These are phyloP conservation scores for Penicilliopsis zonata DNA, from an alignment of 495 filamentous ascomycete species.

Conservation along the genomic window DNA sequence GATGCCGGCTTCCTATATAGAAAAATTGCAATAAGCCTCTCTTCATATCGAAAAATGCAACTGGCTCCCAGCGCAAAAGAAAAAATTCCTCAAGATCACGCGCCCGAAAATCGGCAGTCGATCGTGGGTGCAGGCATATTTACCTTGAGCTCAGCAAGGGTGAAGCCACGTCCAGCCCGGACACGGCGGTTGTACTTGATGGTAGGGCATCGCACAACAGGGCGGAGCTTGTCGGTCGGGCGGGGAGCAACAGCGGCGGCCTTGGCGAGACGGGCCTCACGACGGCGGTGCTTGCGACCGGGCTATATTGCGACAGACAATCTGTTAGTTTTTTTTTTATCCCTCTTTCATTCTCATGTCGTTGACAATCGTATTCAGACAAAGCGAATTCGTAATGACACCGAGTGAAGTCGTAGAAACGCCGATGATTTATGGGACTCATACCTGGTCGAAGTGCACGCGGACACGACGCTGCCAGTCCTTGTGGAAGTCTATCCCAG, in stretches of 20 bases:
- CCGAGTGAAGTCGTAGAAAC: not conserved
- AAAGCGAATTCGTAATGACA: too few relatives aligned
- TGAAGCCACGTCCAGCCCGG: conserved; percentile 92
- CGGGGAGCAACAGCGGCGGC: conserved; percentile 88
- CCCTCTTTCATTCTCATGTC: too few relatives aligned
- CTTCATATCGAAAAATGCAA: not conserved
- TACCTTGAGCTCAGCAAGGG: conserved; percentile 95
- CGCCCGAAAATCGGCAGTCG: not conserved
- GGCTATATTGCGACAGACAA: conserved; percentile 45
- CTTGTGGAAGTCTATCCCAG: conserved; percentile 87
- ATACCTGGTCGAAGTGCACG: conserved; percentile 98
- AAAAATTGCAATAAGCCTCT: conserved; percentile 8
- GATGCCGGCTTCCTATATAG: conserved; percentile 75
- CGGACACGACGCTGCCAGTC: conserved; percentile 98
- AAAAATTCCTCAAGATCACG: too few relatives aligned
- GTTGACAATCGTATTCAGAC: too few relatives aligned
- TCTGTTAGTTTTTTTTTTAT: too few relatives aligned
- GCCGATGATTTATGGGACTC: too few relatives aligned
- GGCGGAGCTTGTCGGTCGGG: conserved; percentile 92
- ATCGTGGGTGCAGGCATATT: conserved; percentile 7
- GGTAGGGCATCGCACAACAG: conserved; percentile 86
- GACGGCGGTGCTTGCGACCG: conserved; percentile 83
- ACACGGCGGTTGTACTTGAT: conserved; percentile 99
- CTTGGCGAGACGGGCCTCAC: conserved; percentile 81
- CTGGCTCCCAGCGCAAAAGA: not conserved